phyloP scores from a whole-genome alignment of 495 filamentous ascomycete genomes.

The Cryomyces minteri region DNA sequence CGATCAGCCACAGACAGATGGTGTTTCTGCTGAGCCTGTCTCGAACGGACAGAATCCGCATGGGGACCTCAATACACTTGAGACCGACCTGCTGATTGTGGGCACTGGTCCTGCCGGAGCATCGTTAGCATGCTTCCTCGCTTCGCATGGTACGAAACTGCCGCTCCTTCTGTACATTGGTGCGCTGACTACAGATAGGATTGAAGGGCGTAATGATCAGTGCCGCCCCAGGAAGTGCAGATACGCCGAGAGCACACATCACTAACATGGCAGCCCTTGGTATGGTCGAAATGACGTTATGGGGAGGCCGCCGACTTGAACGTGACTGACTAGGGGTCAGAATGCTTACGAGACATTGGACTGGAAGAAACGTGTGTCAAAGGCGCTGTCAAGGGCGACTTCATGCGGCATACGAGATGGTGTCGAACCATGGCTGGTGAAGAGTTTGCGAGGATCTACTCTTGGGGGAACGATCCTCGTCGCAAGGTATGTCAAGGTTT shows the following conservation, averaged over 20 bases:
- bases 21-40: too few relatives aligned
- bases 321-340: conserved; percentile 5
- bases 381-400: conserved; percentile 20
- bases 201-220: conserved; percentile 30
- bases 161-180: too few relatives aligned
- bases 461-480: conserved; percentile 31
- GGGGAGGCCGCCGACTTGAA: background rate
- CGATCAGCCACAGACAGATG: too few relatives aligned
- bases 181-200: conserved; percentile 11
- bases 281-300: conserved; percentile 3
- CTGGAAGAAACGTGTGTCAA: conserved; percentile 26
- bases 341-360: conserved; percentile 38
- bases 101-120: conserved; percentile 38
- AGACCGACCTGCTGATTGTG: conserved; percentile 33
- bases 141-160: conserved; percentile 22
- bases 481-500: conserved; percentile 6
- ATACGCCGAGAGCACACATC: conserved; percentile 36
- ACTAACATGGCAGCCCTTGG: conserved; percentile 40
- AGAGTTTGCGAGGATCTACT: conserved; percentile 32
- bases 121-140: conserved; percentile 34
- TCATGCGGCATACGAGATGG: conserved; percentile 33
- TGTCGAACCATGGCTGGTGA: conserved; percentile 33
- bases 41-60: too few relatives aligned
- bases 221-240: conserved; percentile 25
- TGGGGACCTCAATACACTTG: background rate